These are phyloP conservation scores for Blumeria hordei DNA, from an alignment of 2,329 filamentous ascomycete species.

Conservation along the genomic window DNA sequence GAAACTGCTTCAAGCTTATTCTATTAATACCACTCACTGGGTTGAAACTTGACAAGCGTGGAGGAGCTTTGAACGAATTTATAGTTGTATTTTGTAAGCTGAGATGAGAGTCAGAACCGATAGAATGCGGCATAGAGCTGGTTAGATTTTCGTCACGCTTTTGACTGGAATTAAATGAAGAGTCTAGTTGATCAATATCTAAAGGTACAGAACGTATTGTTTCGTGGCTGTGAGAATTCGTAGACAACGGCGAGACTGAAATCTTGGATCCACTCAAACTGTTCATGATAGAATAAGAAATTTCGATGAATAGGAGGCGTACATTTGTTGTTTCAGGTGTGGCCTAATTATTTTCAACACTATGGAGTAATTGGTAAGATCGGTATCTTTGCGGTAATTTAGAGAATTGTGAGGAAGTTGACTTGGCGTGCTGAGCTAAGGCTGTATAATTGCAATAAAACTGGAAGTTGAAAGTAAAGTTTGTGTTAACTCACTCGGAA, in stretches of 20 bases:
- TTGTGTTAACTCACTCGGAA: too few relatives aligned
- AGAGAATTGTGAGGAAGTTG: background rate
- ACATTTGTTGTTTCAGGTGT: too few relatives aligned
- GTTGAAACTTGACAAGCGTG: background rate
- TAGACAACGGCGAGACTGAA: slow-evolving; percentile 1
- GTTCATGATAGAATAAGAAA: background rate
- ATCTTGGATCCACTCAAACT: slow-evolving; percentile 1
- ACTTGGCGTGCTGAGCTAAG: background rate
- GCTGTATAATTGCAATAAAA: background rate
- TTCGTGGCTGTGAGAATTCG: slow-evolving; percentile 6
- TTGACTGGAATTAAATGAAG: slow-evolving; percentile 3
- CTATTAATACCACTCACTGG: background rate
- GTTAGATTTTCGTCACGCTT: slow-evolving; percentile 5
- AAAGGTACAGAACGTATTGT: slow-evolving; percentile 13
- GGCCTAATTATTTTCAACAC: too few relatives aligned
- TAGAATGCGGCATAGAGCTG: slow-evolving; percentile 8
- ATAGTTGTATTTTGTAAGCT: background rate
- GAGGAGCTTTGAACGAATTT: background rate
- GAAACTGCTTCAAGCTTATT: slow-evolving; percentile 1
- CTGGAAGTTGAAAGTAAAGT: too few relatives aligned
- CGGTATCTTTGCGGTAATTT: background rate
- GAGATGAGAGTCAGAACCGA: slow-evolving; percentile 3
- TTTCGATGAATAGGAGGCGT: too few relatives aligned
- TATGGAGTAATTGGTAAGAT: too few relatives aligned
- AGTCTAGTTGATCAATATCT: slow-evolving; percentile 6